A percentile compares a stretch with the other conserved stretches of the same genome.
These are phyloP conservation scores for Tylopilus felleus DNA, from an alignment of 768 basidiomycete species.

Conservation along the genomic window DNA sequence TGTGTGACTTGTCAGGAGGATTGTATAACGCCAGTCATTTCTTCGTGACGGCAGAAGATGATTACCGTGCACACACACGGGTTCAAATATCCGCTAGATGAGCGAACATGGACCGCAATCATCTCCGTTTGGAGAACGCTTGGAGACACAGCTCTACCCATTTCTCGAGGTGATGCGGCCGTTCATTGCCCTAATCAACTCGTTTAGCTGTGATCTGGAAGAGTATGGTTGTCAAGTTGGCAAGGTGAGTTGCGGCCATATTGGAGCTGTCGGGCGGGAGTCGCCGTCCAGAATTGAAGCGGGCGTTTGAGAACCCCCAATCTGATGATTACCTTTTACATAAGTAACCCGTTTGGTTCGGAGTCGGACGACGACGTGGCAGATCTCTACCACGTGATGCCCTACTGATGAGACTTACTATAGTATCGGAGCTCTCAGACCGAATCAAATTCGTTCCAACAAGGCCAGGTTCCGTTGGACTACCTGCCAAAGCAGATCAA, in stretches of 20 bases:
- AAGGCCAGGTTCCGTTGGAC: too few relatives aligned
- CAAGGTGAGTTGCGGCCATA: neutral
- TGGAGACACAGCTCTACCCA: too few relatives aligned
- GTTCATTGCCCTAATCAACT: slow-evolving; percentile 1
- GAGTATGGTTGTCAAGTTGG: neutral
- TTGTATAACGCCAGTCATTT: neutral
- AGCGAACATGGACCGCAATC: neutral
- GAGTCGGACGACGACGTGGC: too few relatives aligned
- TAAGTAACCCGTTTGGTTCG: too few relatives aligned
- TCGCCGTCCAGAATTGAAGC: too few relatives aligned
- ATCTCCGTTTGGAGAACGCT: slow-evolving; percentile 5
- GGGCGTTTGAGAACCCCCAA: neutral
- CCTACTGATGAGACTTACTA: too few relatives aligned
- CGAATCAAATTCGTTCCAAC: too few relatives aligned
- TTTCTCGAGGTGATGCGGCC: neutral
- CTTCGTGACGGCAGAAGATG: neutral
- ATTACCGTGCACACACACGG: neutral
- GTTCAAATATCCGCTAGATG: slow-evolving; percentile 2
- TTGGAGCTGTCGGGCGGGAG: too few relatives aligned
- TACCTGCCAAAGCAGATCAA: too few relatives aligned
- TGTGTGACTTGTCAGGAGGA: neutral
- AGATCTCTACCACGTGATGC: too few relatives aligned
- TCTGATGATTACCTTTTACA: neutral
- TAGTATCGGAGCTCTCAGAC: too few relatives aligned
- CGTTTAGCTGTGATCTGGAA: neutral